Evolutionary conservation across 805 yeast genomes (phyloP).

Genomic region (Kregervanrija fluxuum): DNA sequence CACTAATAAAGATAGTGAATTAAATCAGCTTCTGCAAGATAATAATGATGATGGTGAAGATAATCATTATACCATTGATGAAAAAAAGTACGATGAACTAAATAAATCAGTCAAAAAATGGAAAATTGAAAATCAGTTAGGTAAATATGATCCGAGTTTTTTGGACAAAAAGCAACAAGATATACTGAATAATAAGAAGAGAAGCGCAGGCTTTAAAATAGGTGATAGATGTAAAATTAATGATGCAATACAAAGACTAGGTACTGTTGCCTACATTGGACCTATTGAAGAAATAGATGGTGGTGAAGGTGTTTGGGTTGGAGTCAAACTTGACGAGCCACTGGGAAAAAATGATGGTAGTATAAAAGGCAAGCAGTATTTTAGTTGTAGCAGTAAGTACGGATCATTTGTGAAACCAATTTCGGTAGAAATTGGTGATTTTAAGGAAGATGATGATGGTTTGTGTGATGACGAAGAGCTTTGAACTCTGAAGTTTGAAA

Average conservation of each 20-base stretch:
- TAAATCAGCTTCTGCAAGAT: slow-evolving; percentile 22
- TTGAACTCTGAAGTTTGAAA: neutral
- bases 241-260: slow-evolving; percentile 49
- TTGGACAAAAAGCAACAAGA: slow-evolving; percentile 22
- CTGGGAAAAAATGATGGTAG: slow-evolving; percentile 82
- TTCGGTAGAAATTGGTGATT: slow-evolving; percentile 64
- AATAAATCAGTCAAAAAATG: slow-evolving; percentile 63
- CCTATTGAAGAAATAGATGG: slow-evolving; percentile 49
- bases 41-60: slow-evolving; percentile 20
- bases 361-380: slow-evolving; percentile 52
- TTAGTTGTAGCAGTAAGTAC: slow-evolving; percentile 46
- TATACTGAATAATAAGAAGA: slow-evolving; percentile 22
- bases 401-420: slow-evolving; percentile 77
- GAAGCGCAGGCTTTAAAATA: slow-evolving; percentile 30
- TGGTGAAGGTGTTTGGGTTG: slow-evolving; percentile 59
- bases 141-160: slow-evolving; percentile 59
- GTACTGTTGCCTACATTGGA: slow-evolving; percentile 68
- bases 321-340: slow-evolving; percentile 80
- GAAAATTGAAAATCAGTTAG: slow-evolving; percentile 64
- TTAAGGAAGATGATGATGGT: slow-evolving; percentile 22
- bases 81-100: slow-evolving; percentile 54
- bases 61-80: slow-evolving; percentile 40
- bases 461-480: slow-evolving; percentile 1
- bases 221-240: slow-evolving; percentile 46
- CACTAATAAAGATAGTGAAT: slow-evolving; percentile 42